phyloP scores from a whole-genome alignment of 495 filamentous ascomycete species.

The Beverwykella pulmonaria region DNA sequence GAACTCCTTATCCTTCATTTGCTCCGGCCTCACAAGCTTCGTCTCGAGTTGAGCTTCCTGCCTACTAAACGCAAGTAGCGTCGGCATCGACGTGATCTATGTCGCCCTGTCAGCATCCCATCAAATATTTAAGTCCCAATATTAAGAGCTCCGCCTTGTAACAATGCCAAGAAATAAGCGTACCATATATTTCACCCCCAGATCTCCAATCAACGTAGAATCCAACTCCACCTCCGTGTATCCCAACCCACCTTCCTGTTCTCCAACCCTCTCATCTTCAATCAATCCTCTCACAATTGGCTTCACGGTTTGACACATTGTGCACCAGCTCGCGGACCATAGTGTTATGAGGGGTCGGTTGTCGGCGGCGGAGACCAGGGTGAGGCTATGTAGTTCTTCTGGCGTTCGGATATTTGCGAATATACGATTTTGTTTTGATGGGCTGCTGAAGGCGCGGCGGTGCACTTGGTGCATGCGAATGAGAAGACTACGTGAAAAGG shows the following conservation, averaged over 20 bases:
- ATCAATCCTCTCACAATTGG: constrained; percentile 59
- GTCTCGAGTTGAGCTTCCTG: constrained; percentile 60
- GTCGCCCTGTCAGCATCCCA: not conserved
- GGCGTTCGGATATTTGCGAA: constrained; percentile 50
- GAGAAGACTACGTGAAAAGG: not conserved
- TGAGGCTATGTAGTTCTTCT: constrained; percentile 64
- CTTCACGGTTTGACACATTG: constrained; percentile 58
- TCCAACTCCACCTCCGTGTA: constrained; percentile 68
- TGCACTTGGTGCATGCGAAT: not conserved
- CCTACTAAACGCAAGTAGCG: constrained; percentile 67
- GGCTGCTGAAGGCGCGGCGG: not conserved
- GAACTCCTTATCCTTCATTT: constrained; percentile 57
- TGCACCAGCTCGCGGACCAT: constrained; percentile 70
- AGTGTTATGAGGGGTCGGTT: constrained; percentile 66
- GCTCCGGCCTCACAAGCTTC: constrained; percentile 56
- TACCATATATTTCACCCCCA: constrained; percentile 59
- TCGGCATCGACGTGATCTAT: constrained; percentile 64
- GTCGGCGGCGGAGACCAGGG: constrained; percentile 60
- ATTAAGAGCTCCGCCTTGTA: no score
- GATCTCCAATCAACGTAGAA: constrained; percentile 57
- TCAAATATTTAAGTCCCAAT: not conserved
- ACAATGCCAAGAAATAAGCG: not conserved
- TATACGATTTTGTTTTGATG: constrained; percentile 41
- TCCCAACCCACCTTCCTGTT: constrained; percentile 61
- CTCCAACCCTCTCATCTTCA: constrained; percentile 57